Base-by-base conservation (phyloP, 768 basidiomycete genomes). In the Termitomyces sp. region DNA sequence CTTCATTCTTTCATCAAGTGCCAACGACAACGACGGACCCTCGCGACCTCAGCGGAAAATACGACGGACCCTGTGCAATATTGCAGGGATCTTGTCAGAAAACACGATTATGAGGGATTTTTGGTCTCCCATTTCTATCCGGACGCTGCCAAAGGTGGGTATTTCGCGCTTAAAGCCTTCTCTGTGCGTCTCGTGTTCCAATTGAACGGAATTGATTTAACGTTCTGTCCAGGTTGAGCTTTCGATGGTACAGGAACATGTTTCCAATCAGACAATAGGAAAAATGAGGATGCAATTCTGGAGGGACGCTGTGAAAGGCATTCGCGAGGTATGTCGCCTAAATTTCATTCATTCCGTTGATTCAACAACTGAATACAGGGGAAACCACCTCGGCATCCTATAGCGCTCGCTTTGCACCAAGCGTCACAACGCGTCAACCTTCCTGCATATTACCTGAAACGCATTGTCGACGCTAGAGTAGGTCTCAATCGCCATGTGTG, bases 211-310 rank as follows among this genome's bases (percentile, higher is more conserved):
- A 49, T 36, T 33, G 33, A 53, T 52, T 20, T 27, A 54, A 59
- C 52, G 52, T 46, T 50, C 58, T 62, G 54, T 54, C 22, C 68
- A 92, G 88, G 82, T 89, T 55, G 92, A 94, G 69, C 72, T 93
- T 55, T 87, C 91, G 11, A 88, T 76, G 68, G 73, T 92, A 18
- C 89, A 87, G 70, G 93, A 95, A 61, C 76, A 79, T 41, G 88
- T 91, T 15, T 89, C 90, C 18, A 88, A 87, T 59, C 68, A 82
- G 37, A 76, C 81, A 41, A 84, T 94, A 57, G 92, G 91, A n/a
- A 83, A 85, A 69, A 90, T 93, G 81, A 80, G 90, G 63, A 82
- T 92, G 76, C 87, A 93, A 68, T 94, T 93, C 69, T 95, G 92
- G 92, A 82, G 84, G 65, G 91, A 95, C 67, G 85, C 89, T 13